Evolutionary conservation across 305 asterid genomes (phyloP).

Genomic region (Fraxinus dipetala): DNA sequence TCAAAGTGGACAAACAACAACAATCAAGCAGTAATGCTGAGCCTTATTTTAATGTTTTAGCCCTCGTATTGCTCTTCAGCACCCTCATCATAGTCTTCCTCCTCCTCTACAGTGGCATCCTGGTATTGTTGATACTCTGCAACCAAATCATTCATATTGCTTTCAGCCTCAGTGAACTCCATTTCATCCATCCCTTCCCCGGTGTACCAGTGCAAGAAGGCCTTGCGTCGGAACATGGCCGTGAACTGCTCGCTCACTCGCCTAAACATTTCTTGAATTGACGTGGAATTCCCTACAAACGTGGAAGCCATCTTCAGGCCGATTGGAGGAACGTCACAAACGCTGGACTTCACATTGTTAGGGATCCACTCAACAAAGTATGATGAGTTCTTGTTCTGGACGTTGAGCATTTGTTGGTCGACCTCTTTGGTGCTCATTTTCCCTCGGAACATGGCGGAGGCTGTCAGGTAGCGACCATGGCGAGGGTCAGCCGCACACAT

Average conservation of each 20-base stretch:
- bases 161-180: slow-evolving; percentile 16
- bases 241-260: too few relatives aligned
- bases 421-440: too few relatives aligned
- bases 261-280: too few relatives aligned
- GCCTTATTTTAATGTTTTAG: neutral
- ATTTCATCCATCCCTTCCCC: too few relatives aligned
- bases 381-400: slow-evolving; percentile 58
- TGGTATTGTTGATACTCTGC: slow-evolving; percentile 55
- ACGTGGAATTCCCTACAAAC: too few relatives aligned
- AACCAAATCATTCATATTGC: slow-evolving; percentile 50
- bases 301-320: too few relatives aligned
- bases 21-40: neutral
- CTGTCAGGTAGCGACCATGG: too few relatives aligned
- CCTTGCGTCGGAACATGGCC: too few relatives aligned
- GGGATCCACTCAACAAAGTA: slow-evolving; percentile 59
- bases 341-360: slow-evolving; percentile 55
- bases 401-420: slow-evolving; percentile 24
- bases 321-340: slow-evolving; percentile 42
- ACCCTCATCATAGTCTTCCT: slow-evolving; percentile 38
- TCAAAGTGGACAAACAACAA: neutral
- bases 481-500: too few relatives aligned
- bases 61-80: slow-evolving; percentile 34
- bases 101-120: slow-evolving; percentile 47
- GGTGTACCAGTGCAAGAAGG: too few relatives aligned
- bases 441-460: too few relatives aligned